Percentiles rank a stretch among this genome's conserved stretches.
These are phyloP conservation scores for Crithidia fasciculata DNA, from an alignment of 208 protist species.

Conservation along the genomic window DNA sequence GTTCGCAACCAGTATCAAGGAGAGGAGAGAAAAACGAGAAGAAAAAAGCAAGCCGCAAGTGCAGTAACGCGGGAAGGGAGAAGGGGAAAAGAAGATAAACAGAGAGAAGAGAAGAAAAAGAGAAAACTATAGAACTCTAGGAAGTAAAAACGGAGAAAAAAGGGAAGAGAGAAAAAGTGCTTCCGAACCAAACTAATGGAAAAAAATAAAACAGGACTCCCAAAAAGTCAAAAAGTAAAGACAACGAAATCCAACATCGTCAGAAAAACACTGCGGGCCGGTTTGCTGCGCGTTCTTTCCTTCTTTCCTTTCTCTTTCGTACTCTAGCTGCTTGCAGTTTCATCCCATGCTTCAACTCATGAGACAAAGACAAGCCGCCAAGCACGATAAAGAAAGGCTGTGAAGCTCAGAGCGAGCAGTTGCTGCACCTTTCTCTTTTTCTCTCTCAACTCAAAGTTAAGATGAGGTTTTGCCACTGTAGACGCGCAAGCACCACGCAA, in stretches of 20 bases:
- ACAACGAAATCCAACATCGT: neutral
- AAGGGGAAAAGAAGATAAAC: neutral
- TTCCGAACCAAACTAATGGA: too few relatives aligned
- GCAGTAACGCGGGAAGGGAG: neutral
- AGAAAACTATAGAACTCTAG: neutral
- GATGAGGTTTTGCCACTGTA: too few relatives aligned
- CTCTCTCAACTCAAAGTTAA: too few relatives aligned
- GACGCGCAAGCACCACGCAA: too few relatives aligned
- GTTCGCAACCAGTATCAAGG: too few relatives aligned
- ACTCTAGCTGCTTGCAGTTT: neutral
- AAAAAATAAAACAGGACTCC: neutral
- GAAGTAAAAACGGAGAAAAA: neutral
- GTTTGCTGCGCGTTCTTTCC: neutral
- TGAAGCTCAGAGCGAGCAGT: neutral
- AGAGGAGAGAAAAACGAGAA: slow-evolving; percentile 15
- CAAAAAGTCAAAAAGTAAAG: neutral
- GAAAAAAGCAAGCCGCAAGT: slow-evolving; percentile 7
- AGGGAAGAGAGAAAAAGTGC: slow-evolving; percentile 22
- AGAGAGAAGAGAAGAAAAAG: slow-evolving; percentile 11
- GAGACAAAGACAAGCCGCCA: neutral
- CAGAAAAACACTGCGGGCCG: neutral
- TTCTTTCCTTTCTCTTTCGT: neutral
- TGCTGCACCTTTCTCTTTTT: too few relatives aligned
- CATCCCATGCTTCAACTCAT: neutral
- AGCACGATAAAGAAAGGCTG: neutral